phyloP scores from a whole-genome alignment of 345 rosid species.

The Physaria fendleri region DNA sequence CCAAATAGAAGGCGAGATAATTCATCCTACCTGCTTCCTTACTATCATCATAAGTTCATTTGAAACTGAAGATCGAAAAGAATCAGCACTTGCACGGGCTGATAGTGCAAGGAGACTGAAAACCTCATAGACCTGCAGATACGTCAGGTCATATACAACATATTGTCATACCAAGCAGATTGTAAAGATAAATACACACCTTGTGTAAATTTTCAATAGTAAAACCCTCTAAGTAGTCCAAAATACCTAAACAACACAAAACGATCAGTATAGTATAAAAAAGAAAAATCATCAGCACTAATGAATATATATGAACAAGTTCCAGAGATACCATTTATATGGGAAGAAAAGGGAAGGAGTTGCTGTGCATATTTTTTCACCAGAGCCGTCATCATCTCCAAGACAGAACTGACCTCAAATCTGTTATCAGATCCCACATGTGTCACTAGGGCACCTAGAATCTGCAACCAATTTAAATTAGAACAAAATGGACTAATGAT shows the following conservation, averaged over 20 bases:
- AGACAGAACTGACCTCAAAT: constrained; percentile 67
- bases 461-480: constrained; percentile 38
- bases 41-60: constrained; percentile 78
- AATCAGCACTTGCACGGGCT: constrained; percentile 36
- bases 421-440: constrained; percentile 80
- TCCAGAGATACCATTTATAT: constrained; percentile 55
- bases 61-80: constrained; percentile 52
- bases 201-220: constrained; percentile 58
- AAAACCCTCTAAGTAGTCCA: constrained; percentile 90
- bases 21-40: constrained; percentile 61
- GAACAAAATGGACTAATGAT: neutral
- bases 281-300: constrained; percentile 6
- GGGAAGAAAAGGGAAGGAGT: constrained; percentile 63
- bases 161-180: neutral
- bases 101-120: constrained; percentile 56
- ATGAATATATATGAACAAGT: neutral
- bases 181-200: constrained; percentile 34
- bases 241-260: constrained; percentile 43
- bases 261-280: constrained; percentile 4
- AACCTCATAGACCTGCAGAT: constrained; percentile 68
- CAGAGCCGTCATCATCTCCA: constrained; percentile 56
- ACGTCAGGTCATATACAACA: neutral
- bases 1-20: constrained; percentile 1
- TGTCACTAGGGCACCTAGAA: constrained; percentile 70
- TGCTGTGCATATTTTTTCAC: constrained; percentile 52